Evolutionary conservation across 1,284 basidiomycete genomes (phyloP).

Genomic region (Ustilago esculenta): DNA sequence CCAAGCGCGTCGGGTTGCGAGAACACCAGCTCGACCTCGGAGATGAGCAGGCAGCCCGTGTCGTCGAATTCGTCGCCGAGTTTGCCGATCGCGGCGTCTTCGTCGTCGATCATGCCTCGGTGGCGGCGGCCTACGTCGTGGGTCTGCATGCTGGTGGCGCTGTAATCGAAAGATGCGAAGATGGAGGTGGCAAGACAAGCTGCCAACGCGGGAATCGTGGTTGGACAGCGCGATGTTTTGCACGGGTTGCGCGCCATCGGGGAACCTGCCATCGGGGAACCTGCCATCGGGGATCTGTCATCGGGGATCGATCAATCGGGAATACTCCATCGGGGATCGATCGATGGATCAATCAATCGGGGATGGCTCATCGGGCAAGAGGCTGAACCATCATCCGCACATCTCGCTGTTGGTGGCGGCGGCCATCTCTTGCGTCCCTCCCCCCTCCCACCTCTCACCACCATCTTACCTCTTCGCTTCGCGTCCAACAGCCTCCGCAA

Average conservation of each 20-base stretch:
- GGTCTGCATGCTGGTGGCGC: constrained; percentile 13
- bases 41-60: constrained; percentile 86
- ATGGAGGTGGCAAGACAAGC: not conserved
- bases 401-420: too few species aligned
- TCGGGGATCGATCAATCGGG: too few species aligned
- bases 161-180: too few species aligned
- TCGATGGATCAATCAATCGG: too few species aligned
- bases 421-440: not conserved
- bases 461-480: not conserved
- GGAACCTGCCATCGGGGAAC: too few species aligned
- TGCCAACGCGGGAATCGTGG: too few species aligned
- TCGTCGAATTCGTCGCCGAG: constrained; percentile 79
- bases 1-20: constrained; percentile 76
- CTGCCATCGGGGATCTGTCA: too few species aligned
- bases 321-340: too few species aligned
- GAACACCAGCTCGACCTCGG: constrained; percentile 87
- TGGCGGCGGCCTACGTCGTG: constrained; percentile 46
- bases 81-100: constrained; percentile 54
- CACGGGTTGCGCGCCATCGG: too few species aligned
- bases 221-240: too few species aligned
- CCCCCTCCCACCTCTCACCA: not conserved
- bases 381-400: too few species aligned
- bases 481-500: constrained; percentile 1
- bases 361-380: too few species aligned
- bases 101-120: constrained; percentile 48